Conservation (phyloP, 2,329 filamentous ascomycete species). For the Aspergillus neotritici region DNA sequence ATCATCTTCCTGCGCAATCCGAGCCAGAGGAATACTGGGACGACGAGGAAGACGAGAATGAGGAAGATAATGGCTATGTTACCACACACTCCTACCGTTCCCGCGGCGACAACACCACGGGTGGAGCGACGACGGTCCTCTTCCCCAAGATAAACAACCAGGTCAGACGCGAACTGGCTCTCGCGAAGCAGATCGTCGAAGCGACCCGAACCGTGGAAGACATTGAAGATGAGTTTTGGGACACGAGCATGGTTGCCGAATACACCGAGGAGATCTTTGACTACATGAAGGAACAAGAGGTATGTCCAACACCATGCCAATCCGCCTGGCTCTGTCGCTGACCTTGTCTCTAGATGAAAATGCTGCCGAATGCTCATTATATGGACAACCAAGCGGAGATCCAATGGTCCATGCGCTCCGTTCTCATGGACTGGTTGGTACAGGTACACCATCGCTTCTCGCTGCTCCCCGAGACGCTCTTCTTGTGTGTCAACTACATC, state of each 20-base stretch:
- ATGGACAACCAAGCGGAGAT: conserved; percentile 98
- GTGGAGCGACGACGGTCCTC: conserved; percentile 59
- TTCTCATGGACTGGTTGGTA: conserved; percentile 96
- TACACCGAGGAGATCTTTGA: conserved; percentile 93
- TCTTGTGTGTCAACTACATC: conserved; percentile 92
- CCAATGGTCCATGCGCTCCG: conserved; percentile 96
- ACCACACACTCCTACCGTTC: conserved; percentile 75
- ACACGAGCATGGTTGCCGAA: conserved; percentile 96
- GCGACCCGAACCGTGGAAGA: conserved; percentile 63
- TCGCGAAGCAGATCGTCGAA: conserved; percentile 62
- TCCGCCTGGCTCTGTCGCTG: conserved; percentile 12
- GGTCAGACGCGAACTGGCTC: conserved; percentile 66
- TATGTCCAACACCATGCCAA: conserved; percentile 36
- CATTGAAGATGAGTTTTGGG: conserved; percentile 81
- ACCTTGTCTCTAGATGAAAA: conserved; percentile 53
- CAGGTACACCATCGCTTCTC: conserved; percentile 91
- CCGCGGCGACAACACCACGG: conserved; percentile 66
- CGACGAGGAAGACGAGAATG: conserved; percentile 70
- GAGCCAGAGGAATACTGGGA: conserved; percentile 71
- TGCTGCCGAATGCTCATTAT: conserved; percentile 86
- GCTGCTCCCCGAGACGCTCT: conserved; percentile 88
- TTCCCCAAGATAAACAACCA: conserved; percentile 67
- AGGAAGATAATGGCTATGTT: conserved; percentile 63
- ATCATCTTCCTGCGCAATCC: conserved; percentile 27
- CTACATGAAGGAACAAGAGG: conserved; percentile 87